Evolutionary conservation across 495 filamentous ascomycete species (phyloP).

Genomic region (Talaromyces liani): DNA sequence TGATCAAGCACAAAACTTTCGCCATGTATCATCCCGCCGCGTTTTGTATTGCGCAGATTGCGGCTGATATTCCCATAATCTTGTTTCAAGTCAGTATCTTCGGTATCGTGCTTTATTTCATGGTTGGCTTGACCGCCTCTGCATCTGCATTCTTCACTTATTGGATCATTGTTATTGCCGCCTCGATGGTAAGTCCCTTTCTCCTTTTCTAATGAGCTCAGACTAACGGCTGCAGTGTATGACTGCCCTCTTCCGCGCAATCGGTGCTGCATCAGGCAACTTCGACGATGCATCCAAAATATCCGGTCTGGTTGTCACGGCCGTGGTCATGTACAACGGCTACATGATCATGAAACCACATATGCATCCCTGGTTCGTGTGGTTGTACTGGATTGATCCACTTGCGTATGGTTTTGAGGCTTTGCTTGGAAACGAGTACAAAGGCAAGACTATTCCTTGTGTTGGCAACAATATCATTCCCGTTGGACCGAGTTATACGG

Average conservation of each 20-base stretch:
- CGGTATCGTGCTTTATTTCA: constrained; percentile 66
- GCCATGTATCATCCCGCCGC: constrained; percentile 70
- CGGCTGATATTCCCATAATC: constrained; percentile 61
- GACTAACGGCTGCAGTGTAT: constrained; percentile 23
- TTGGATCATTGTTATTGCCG: constrained; percentile 37
- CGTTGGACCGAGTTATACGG: constrained; percentile 22
- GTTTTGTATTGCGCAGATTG: constrained; percentile 61
- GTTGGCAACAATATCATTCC: constrained; percentile 43
- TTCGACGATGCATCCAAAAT: constrained; percentile 50
- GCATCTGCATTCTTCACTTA: constrained; percentile 48
- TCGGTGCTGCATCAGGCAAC: constrained; percentile 41
- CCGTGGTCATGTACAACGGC: constrained; percentile 61
- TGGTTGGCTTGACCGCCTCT: constrained; percentile 44
- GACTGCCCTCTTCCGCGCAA: constrained; percentile 44
- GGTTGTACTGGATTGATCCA: constrained; percentile 69
- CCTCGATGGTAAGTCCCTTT: constrained; percentile 23
- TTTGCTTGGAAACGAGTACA: constrained; percentile 60
- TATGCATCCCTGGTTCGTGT: constrained; percentile 73
- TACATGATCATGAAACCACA: constrained; percentile 60
- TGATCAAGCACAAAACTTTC: constrained; percentile 71
- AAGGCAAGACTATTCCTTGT: constrained; percentile 40
- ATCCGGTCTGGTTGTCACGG: constrained; percentile 31
- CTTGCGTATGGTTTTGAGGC: constrained; percentile 66
- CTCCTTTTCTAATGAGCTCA: constrained; percentile 11
- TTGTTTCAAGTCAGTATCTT: constrained; percentile 60